A percentile compares a stretch with the other conserved stretches of the same genome.
Conservation (phyloP, 108 stramenopile species). For the Cyclotella cryptica region DNA sequence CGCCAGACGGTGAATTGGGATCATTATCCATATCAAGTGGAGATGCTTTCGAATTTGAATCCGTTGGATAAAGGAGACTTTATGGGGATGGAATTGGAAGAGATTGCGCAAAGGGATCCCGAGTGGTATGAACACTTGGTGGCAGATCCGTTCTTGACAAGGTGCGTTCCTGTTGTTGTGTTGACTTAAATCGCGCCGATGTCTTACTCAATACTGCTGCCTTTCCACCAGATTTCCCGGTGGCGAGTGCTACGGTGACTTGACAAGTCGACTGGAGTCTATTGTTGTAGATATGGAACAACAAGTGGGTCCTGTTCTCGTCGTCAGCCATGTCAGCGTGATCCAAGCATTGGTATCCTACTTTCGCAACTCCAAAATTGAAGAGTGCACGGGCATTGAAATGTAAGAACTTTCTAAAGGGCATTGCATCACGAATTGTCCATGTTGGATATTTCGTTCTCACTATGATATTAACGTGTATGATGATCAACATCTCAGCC, state of each 20-base stretch:
- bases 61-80: constrained; percentile 94
- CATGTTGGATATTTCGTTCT: neutral
- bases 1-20: constrained; percentile 79
- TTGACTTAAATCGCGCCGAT: neutral
- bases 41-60: constrained; percentile 85
- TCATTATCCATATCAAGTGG: constrained; percentile 50
- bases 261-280: constrained; percentile 80
- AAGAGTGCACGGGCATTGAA: constrained; percentile 81
- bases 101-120: constrained; percentile 69
- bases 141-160: constrained; percentile 80
- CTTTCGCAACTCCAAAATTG: constrained; percentile 80
- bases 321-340: constrained; percentile 91
- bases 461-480: neutral
- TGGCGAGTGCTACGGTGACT: constrained; percentile 89
- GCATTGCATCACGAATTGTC: neutral
- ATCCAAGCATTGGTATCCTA: constrained; percentile 90
- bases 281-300: constrained; percentile 91
- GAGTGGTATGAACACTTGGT: constrained; percentile 76
- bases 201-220: neutral
- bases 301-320: constrained; percentile 83
- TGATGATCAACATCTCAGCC: constrained; percentile 18
- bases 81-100: constrained; percentile 84
- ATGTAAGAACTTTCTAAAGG: constrained; percentile 37
- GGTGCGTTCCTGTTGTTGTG: constrained; percentile 41
- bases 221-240: constrained; percentile 77